Evolutionary conservation across 352 stramenopile genomes (phyloP).

Genomic region (Phytophthora pistaciae): DNA sequence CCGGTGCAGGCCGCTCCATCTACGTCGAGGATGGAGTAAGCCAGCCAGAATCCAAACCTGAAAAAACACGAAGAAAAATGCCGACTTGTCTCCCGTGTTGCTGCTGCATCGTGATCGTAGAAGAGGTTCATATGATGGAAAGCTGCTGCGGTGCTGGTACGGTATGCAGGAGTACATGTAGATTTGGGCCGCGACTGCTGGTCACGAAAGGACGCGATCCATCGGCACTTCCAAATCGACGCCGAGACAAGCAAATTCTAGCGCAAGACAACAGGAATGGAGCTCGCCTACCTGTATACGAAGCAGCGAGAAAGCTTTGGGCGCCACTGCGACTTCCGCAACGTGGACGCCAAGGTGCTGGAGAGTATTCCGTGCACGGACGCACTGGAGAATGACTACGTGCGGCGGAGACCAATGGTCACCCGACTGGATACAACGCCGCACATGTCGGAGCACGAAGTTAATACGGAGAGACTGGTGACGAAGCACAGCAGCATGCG

Average conservation of each 20-base stretch:
- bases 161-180: not conserved
- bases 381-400: conserved; percentile 91
- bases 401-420: conserved; percentile 89
- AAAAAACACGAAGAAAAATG: conserved; percentile 44
- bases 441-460: conserved; percentile 93
- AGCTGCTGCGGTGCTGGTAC: not conserved
- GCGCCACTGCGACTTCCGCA: conserved; percentile 92
- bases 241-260: conserved; percentile 6
- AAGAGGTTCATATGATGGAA: not conserved
- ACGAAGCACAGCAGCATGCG: conserved; percentile 95
- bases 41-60: conserved; percentile 26
- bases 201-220: conserved; percentile 43
- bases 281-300: conserved; percentile 92
- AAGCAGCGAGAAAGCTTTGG: conserved; percentile 95
- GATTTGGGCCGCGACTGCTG: conserved; percentile 4
- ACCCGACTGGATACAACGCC: conserved; percentile 91
- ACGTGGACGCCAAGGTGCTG: conserved; percentile 91
- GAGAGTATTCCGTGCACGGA: conserved; percentile 90
- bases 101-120: conserved; percentile 21
- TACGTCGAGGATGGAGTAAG: conserved; percentile 22
- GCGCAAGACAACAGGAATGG: conserved; percentile 55
- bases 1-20: not conserved
- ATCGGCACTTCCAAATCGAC: conserved; percentile 29
- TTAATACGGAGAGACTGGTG: conserved; percentile 95
- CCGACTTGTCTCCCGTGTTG: conserved; percentile 25